Base-by-base conservation (phyloP, 2,329 filamentous ascomycete species). In the Lizonia empirigonia region DNA sequence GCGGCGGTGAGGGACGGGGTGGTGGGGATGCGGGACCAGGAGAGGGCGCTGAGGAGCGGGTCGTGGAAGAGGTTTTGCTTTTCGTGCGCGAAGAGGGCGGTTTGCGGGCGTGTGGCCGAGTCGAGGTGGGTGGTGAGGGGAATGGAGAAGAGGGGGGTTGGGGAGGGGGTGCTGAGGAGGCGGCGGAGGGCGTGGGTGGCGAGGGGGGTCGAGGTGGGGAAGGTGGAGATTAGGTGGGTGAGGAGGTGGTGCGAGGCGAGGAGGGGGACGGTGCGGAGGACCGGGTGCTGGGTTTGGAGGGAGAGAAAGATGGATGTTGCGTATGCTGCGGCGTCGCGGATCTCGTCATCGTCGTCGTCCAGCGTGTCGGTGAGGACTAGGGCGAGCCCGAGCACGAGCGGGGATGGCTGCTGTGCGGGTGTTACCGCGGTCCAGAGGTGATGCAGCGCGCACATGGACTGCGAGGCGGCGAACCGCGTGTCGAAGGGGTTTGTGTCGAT, bases 1-100 rank as follows among this genome's bases (percentile, higher is more conserved):
- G 68, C 53, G 10, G 20, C 7, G 10, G 7, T 38, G 18, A n/a
- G 52, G 34, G 3, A 59, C 4, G 79, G 50, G 0, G 59, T 53
- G 5, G 61, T 55, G 23, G 89, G 74, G 2, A 83, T 76, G 13
- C 70, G 71, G 0, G 80, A 74, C 91, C 91, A 97, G n/a, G 85
- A 70, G 15, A 80, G 75, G 3, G 85, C 79, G 70, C 97, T 92
- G 38, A 85, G 80, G 5, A 90, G 83, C 60, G 91, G 86, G 69
- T 97, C 93, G 40, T 93, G 78, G 71, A 90, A 97, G n/a, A 97
- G 80, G 68, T 99, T 99, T 69, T 96, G 91, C 70, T 95, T 92
- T 74, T 99, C 94, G 48, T 91, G 82, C 0, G 83, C 87, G 69
- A 99, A 99, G 0, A 99, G 82, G 3, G 86, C 80, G 56, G 85